Evolutionary conservation across 768 basidiomycete species (phyloP).

Genomic region (Suillus sp.): DNA sequence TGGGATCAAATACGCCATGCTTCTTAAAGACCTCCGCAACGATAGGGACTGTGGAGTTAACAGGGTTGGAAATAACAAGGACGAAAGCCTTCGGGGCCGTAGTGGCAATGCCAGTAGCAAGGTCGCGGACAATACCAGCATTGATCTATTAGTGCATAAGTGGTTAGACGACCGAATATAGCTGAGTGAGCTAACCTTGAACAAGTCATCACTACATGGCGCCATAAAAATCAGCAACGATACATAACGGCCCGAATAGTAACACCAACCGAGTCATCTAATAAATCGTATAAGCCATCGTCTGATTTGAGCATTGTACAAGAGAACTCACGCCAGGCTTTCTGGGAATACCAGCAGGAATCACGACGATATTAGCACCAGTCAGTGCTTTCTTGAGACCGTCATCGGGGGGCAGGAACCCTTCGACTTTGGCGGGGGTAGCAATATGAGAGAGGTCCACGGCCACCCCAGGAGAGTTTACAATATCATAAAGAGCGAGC

Average conservation of each 20-base stretch:
- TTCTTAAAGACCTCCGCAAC: slow-evolving; percentile 96
- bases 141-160: slow-evolving; percentile 68
- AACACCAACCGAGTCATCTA: slow-evolving; percentile 54
- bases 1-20: slow-evolving; percentile 87
- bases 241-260: slow-evolving; percentile 12
- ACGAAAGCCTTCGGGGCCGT: slow-evolving; percentile 87
- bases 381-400: slow-evolving; percentile 81
- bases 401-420: slow-evolving; percentile 77
- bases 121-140: slow-evolving; percentile 92
- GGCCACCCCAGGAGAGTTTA: slow-evolving; percentile 96
- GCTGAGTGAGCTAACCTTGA: slow-evolving; percentile 64
- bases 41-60: slow-evolving; percentile 98
- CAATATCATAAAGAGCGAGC: slow-evolving; percentile 94
- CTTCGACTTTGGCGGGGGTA: slow-evolving; percentile 81
- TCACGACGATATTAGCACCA: slow-evolving; percentile 89
- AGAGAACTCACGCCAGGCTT: slow-evolving; percentile 80
- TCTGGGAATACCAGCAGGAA: slow-evolving; percentile 95
- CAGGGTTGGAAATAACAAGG: slow-evolving; percentile 98
- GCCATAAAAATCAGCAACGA: slow-evolving; percentile 8
- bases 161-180: slow-evolving; percentile 12
- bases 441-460: slow-evolving; percentile 94
- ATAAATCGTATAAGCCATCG: neutral
- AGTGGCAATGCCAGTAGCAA: slow-evolving; percentile 88
- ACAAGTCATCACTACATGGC: slow-evolving; percentile 79
- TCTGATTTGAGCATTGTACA: slow-evolving; percentile 5